Evolutionary conservation across 2,329 filamentous ascomycete genomes (phyloP), one percentile per base, ranked within the genome.

Genomic region (Fonsecaea monophora): DNA sequence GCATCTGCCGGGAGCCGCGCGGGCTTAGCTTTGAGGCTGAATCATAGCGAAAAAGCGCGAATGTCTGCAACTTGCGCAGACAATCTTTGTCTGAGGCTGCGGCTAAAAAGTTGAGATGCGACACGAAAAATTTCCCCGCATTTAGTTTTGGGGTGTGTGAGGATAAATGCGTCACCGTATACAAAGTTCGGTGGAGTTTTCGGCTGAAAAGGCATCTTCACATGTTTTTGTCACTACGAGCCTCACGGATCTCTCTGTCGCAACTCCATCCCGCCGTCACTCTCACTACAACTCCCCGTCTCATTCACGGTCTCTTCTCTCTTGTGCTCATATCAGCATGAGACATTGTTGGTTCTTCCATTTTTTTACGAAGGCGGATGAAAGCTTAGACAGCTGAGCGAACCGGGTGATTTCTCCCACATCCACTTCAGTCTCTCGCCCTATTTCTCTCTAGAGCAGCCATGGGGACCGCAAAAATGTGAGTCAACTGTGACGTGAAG

Each of bases 391-490:
- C 45, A 25, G 21, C 9, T 4, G 45, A 50, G 18, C 45, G 5
- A 5, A 18, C 12, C 3, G 8, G 7, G 15, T 21, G 2, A 4
- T 18, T 50, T 25, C 21, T 30, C 45, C 13, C 45, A 4, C 21
- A 10, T 25, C 45, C 21, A 12, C 30, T 6, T 30, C 18, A 13
- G 25, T 13, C 45, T 30, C 45, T 30, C 45, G 12, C 45, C 32
- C 58, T 40, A 15, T 42, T 10, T 6, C 21, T 25, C 15, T 30
- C 53, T 50, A 34, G 38, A n/a, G 6, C 5, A 59, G 62, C 0
- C 4, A 66, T 66, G 64, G 64, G 59, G 4, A 35, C 45, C 7
- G 53, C 59, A n/a, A 70, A 70, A 38, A 68, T 70, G 66, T 67
- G 56, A 69, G 67, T 56, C n/a, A 6, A 32, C 5, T 15, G 35